These are phyloP conservation scores for Tylopilus felleus DNA, from an alignment of 768 basidiomycete genomes.

Conservation along the genomic window DNA sequence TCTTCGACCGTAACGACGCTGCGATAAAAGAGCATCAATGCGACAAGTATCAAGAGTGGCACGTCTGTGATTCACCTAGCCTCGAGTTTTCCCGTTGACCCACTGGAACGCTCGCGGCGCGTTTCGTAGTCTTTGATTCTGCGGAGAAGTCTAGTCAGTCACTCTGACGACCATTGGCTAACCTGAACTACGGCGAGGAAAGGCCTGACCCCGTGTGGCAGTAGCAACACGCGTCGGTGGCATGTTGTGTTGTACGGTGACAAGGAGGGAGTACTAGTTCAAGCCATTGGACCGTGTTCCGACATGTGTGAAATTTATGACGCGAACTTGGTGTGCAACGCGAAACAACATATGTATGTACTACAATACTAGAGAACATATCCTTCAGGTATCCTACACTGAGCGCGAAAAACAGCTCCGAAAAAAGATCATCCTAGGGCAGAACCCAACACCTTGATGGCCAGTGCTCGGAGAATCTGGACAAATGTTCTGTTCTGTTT, in stretches of 20 bases:
- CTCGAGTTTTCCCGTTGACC: constrained; percentile 8
- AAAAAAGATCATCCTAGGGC: constrained; percentile 30
- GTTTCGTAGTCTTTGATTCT: constrained; percentile 13
- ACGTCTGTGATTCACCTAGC: constrained; percentile 11
- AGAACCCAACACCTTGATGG: constrained; percentile 78
- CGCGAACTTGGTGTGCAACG: not conserved
- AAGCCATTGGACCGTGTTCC: not conserved
- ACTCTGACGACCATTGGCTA: constrained; percentile 5
- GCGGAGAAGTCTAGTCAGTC: not conserved
- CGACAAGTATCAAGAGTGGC: not conserved
- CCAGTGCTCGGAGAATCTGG: constrained; percentile 77
- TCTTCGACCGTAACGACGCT: constrained; percentile 16
- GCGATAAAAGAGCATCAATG: constrained; percentile 9
- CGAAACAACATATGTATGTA: not conserved
- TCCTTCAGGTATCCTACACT: constrained; percentile 8
- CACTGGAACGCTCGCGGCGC: constrained; percentile 18
- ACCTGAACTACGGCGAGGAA: constrained; percentile 14
- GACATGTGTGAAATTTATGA: constrained; percentile 6
- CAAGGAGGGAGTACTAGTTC: not conserved
- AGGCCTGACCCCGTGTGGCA: not conserved
- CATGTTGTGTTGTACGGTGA: constrained; percentile 5
- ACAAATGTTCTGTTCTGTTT: not conserved
- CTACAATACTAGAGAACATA: not conserved
- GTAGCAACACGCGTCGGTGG: constrained; percentile 1
- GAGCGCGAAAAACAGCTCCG: not conserved